Evolutionary conservation across 2,329 filamentous ascomycete species (phyloP), one percentile per base, ranked within the genome.

Genomic region (Fusarium anthophilum): DNA sequence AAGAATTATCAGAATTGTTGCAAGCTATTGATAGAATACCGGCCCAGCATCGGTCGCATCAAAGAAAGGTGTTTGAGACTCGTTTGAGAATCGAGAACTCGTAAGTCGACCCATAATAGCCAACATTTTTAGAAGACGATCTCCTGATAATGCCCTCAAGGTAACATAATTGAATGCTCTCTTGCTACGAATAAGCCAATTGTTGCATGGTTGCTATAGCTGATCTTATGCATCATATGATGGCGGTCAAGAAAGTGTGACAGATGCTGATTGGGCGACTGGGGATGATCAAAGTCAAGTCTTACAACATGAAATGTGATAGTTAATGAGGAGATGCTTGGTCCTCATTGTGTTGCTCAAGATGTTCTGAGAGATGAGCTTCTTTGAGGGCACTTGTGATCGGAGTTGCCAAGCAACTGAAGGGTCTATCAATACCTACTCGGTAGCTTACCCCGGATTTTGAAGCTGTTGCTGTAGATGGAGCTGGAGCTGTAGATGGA

Each of bases 371-470:
- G 35, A 35, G 35, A 41, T n/a, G 26, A 30, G 13, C 8, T 56
- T 17, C 32, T 1, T 37, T 28, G 8, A 10, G 9, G 26, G 4
- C 20, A 37, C 24, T 50, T 14, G 47, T 32, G 30, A 4, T 8
- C 41, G 22, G 18, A 45, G 17, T 51, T 63, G 65, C 64, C 64
- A 63, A 69, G 56, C n/a, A 44, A 37, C 48, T 45, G 48, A 63
- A 69, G 65, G 11, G 44, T 57, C 57, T 45, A 30, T n/a, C 37
- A 45, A 63, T 70, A 58, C 3, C 3, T 35, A 30, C 2, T 32
- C 13, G 32, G 14, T 37, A 37, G 41, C 32, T 65, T 70, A 70
- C 67, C 67, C 67, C 67, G 1, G 67, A 70, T 70, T 70, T 53
- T 54, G 66, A 28, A 32, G 66, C 39, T 69, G 67, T 44, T 45